These are phyloP conservation scores for Apocynum venetum DNA, from an alignment of 257 asterid species.

Conservation along the genomic window DNA sequence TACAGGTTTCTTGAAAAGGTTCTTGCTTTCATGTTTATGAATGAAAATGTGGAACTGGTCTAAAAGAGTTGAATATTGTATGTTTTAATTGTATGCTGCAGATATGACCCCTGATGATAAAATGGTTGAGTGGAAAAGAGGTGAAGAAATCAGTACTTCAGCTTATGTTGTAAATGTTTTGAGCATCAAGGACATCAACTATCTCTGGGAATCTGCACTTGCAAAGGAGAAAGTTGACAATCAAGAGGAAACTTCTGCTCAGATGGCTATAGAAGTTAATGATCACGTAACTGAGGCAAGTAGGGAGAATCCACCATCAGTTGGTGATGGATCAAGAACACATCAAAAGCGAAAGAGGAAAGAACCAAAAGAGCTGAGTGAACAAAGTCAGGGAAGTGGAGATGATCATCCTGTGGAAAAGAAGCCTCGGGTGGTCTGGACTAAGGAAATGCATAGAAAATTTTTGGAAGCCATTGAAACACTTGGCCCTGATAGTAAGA, in stretches of 20 bases:
- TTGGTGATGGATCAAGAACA: slow-evolving; percentile 2
- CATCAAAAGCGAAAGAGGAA: slow-evolving; percentile 20
- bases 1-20: neutral
- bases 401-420: slow-evolving; percentile 27
- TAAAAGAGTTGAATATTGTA: neutral
- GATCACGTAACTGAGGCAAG: slow-evolving; percentile 15
- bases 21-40: neutral
- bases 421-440: slow-evolving; percentile 64
- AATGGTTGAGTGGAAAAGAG: slow-evolving; percentile 26
- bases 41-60: neutral
- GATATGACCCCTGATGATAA: slow-evolving; percentile 45
- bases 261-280: slow-evolving; percentile 9
- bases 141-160: slow-evolving; percentile 27
- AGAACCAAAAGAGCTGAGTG: slow-evolving; percentile 13
- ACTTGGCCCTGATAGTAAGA: slow-evolving; percentile 51
- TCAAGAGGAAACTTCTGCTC: slow-evolving; percentile 18
- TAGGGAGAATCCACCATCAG: slow-evolving; percentile 10
- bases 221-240: slow-evolving; percentile 25
- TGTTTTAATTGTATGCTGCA: slow-evolving; percentile 23
- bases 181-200: slow-evolving; percentile 23
- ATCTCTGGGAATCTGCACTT: slow-evolving; percentile 40
- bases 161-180: slow-evolving; percentile 34
- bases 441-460: slow-evolving; percentile 51
- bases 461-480: slow-evolving; percentile 58
- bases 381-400: slow-evolving; percentile 20